Percentiles rank a stretch among this genome's conserved stretches.
Conservation (phyloP, 2,329 filamentous ascomycete genomes). For the Diaporthe vexans region DNA sequence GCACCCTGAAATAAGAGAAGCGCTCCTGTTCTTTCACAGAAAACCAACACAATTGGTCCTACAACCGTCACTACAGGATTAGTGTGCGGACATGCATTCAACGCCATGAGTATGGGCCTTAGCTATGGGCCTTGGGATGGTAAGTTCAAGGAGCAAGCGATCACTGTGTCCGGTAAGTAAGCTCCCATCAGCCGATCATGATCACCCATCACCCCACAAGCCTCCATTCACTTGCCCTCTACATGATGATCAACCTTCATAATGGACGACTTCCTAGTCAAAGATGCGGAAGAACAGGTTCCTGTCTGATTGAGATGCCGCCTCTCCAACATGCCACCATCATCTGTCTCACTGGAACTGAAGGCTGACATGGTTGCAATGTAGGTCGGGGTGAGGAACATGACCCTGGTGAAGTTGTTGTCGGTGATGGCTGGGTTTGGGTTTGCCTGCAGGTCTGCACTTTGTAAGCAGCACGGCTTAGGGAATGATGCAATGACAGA, state of each 20-base stretch:
- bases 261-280: constrained; percentile 41
- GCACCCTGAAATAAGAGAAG: too few relatives aligned
- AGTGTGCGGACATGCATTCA: not conserved
- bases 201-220: not conserved
- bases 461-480: too few relatives aligned
- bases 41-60: not conserved
- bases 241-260: constrained; percentile 40
- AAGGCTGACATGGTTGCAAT: constrained; percentile 18
- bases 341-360: not conserved
- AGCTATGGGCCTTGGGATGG: not conserved
- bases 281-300: constrained; percentile 39
- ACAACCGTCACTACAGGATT: not conserved
- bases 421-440: not conserved
- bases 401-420: not conserved
- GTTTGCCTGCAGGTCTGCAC: not conserved
- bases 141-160: not conserved
- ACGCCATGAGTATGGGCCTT: not conserved
- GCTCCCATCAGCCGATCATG: not conserved
- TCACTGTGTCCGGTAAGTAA: constrained; percentile 5
- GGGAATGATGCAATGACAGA: too few relatives aligned
- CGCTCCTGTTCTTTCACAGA: not conserved
- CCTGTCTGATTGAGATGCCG: constrained; percentile 35
- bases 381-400: not conserved
- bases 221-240: not conserved
- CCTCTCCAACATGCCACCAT: not conserved